Base-by-base conservation (phyloP, 495 filamentous ascomycete species). In the Pyrenula massariospora region DNA sequence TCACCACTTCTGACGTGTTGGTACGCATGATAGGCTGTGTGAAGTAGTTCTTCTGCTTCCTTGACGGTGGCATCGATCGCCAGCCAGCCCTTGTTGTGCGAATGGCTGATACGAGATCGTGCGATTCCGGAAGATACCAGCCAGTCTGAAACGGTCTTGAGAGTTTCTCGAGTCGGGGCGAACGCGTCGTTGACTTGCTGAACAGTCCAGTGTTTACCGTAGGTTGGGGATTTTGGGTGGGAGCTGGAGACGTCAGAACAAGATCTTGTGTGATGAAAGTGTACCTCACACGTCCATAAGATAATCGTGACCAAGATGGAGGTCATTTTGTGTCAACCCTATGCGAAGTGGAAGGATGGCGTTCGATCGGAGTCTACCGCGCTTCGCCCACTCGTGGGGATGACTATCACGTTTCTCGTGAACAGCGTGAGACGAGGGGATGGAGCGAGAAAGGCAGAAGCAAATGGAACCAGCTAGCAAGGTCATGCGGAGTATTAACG, bases 21-120 rank as follows among this genome's bases (percentile, higher is more conserved):
- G 62, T 84, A 83, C 48, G 78, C 57, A 57, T 80, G 76, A 60
- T 84, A 86, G 57, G 82, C 69, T 2, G 83, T 79, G 56, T 76
- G 68, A 53, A 86, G 75, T 0, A 86, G 70, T 8, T 62, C 64
- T 59, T 86, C 82, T 0, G 73, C 73, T 58, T 85, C 80, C 24
- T 70, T 63, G 3, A 76, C 73, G 22, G 80, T 76, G 12, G 77
- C 77, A 58, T 82, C 71, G 57, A 84, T 81, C 5, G 74, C 69
- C 24, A 85, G 63, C 81, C 81, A 84, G 50, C 73, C 76, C 53
- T 74, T 70, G 23, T 75, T 77, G 25, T 71, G 65, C 0, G 78
- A 79, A 50, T 73, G 74, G 3, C 68, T 68, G 53, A 83, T 62
- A 10, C 77, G 72, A 3, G 68, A 64, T 23, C 54, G 56, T 24